These are phyloP conservation scores for Penicillium glabrum DNA, from an alignment of 2,329 filamentous ascomycete genomes.

Conservation along the genomic window DNA sequence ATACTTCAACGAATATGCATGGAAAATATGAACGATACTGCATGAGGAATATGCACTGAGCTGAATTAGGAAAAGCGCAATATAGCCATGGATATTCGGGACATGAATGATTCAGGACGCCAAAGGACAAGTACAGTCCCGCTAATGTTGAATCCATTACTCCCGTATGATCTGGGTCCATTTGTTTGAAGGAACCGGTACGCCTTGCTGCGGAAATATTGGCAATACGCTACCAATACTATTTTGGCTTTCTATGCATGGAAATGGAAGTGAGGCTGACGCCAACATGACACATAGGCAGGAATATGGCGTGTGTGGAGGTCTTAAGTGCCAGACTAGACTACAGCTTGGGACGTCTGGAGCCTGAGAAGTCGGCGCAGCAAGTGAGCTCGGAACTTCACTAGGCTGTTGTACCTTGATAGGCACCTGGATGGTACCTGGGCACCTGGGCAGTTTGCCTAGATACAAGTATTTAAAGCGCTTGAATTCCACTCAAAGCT, in stretches of 20 bases:
- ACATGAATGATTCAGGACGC: not conserved
- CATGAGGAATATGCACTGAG: not conserved
- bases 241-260: not conserved
- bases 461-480: not conserved
- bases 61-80: not conserved
- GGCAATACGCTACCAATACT: not conserved
- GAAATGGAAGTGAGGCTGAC: not conserved
- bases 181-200: not conserved
- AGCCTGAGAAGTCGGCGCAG: too few species aligned
- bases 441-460: not conserved
- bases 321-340: not conserved
- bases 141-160: not conserved
- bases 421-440: too few species aligned
- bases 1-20: not conserved
- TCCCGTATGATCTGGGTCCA: not conserved
- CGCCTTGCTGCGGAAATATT: not conserved
- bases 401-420: too few species aligned
- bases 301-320: not conserved
- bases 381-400: not conserved
- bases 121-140: not conserved
- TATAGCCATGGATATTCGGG: not conserved
- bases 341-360: not conserved
- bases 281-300: not conserved
- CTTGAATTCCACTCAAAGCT: not conserved
- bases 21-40: not conserved